Evolutionary conservation across 306 rosid species (phyloP), one percentile per base, ranked within the genome.

Genomic region (Coriaria nepalensis): DNA sequence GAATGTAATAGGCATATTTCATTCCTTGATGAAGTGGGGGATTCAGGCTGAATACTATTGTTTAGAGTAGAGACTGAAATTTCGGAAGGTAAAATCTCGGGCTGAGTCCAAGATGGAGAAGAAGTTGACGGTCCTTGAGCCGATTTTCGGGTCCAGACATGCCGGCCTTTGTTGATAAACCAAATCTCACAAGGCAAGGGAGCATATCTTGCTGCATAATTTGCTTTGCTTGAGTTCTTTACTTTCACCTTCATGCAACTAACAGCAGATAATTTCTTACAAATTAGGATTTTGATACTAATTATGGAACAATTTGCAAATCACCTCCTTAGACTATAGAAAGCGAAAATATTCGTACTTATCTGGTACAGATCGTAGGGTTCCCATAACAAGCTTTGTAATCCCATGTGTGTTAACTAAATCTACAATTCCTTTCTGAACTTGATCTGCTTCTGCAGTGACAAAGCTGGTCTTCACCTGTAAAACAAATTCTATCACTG

Each of bases 351-450:
- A 20, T 20, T 20, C 29, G 29, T 75, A 80, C 96, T 72, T 75
- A 56, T 73, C 81, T 4, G 80, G 69, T 20, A 49, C 64, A 7
- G 80, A 70, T 61, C 96, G 69, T 20, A 49, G 62, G 8, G 80
- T 72, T 61, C 96, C 96, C 70, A 87, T 80, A 35, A 80, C 87
- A 63, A 87, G 93, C 76, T 80, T 87, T 63, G 63, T 68, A 67
- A 87, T 70, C 33, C 65, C 74, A 59, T 75, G 57, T 44, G 8
- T 60, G 62, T 47, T 65, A 63, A 75, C 78, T 70, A 63, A 40
- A 54, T 87, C 87, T 64, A 87, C 76, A 55, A 87, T 80, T 68
- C 94, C 94, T 61, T 65, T 80, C 52, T 73, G 87, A 50, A 80
- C 74, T 55, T 71, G 82, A 46, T 73, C 77, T 8, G 77, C 76